phyloP scores from a whole-genome alignment of 768 basidiomycete genomes.

The Leccinum variicolor region DNA sequence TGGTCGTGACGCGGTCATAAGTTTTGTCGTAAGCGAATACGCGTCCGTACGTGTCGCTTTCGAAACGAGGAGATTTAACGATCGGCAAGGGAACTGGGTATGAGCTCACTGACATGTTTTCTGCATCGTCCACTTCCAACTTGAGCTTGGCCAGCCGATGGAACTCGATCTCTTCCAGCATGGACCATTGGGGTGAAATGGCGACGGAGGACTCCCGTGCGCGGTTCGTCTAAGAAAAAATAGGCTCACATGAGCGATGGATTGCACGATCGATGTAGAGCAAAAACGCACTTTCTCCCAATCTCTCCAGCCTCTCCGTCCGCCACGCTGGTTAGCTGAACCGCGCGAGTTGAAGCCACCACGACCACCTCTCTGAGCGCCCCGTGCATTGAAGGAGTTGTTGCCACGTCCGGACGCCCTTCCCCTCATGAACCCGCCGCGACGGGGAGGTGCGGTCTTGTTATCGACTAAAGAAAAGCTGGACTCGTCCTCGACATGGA shows the following conservation, averaged over 20 bases:
- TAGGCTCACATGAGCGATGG: constrained; percentile 2
- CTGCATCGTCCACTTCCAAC: constrained; percentile 90
- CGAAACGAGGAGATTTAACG: constrained; percentile 5
- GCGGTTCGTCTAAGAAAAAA: constrained; percentile 58
- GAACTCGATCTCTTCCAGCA: constrained; percentile 97
- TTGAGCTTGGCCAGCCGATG: constrained; percentile 86
- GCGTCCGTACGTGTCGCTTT: constrained; percentile 82
- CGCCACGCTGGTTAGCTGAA: constrained; percentile 31
- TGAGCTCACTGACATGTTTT: constrained; percentile 68
- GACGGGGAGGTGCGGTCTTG: constrained; percentile 66
- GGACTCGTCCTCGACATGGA: constrained; percentile 97
- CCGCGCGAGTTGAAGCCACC: constrained; percentile 47
- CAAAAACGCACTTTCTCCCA: constrained; percentile 78
- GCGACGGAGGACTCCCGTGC: constrained; percentile 90
- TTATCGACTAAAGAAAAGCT: constrained; percentile 96
- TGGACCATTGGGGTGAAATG: constrained; percentile 89
- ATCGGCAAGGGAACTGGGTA: background rate
- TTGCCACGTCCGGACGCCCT: constrained; percentile 35
- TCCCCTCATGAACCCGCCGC: constrained; percentile 64
- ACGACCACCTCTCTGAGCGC: constrained; percentile 43
- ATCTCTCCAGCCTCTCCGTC: constrained; percentile 79
- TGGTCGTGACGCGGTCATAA: constrained; percentile 94
- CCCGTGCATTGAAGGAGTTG: constrained; percentile 38
- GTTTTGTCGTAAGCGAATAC: constrained; percentile 91
- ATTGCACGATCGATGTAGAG: background rate